Conservation (phyloP, 2,329 filamentous ascomycete species). For the Rhinocladiella mackenziei region DNA sequence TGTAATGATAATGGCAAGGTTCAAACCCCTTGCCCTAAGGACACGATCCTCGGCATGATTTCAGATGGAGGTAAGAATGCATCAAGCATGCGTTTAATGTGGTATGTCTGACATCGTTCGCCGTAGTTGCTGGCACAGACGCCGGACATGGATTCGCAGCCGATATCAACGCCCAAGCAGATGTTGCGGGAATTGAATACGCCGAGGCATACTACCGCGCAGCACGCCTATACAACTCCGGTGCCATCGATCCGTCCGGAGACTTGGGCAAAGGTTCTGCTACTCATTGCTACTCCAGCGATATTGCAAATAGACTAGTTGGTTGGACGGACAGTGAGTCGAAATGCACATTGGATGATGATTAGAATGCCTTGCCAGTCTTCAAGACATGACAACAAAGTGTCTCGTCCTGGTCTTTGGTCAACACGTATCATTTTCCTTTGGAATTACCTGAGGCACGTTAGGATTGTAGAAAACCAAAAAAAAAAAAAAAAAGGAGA, state of each 20-base stretch:
- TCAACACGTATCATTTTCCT: too few species aligned
- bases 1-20: constrained; percentile 37
- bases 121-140: constrained; percentile 33
- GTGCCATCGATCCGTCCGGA: constrained; percentile 32
- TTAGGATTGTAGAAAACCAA: too few species aligned
- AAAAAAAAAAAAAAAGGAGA: too few species aligned
- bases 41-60: constrained; percentile 39
- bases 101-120: constrained; percentile 11
- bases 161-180: constrained; percentile 32
- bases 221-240: constrained; percentile 43
- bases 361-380: background rate
- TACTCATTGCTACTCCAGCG: constrained; percentile 50
- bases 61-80: constrained; percentile 34
- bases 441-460: too few species aligned
- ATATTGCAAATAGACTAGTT: constrained; percentile 49
- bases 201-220: constrained; percentile 35
- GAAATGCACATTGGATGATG: constrained; percentile 21
- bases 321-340: constrained; percentile 36
- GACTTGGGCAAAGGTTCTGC: constrained; percentile 40
- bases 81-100: background rate
- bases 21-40: constrained; percentile 39
- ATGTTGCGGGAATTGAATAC: constrained; percentile 29
- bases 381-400: background rate
- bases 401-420: background rate
- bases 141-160: constrained; percentile 36